Evolutionary conservation across 75 land plant genomes (phyloP).

Genomic region (Azolla pinnata): DNA sequence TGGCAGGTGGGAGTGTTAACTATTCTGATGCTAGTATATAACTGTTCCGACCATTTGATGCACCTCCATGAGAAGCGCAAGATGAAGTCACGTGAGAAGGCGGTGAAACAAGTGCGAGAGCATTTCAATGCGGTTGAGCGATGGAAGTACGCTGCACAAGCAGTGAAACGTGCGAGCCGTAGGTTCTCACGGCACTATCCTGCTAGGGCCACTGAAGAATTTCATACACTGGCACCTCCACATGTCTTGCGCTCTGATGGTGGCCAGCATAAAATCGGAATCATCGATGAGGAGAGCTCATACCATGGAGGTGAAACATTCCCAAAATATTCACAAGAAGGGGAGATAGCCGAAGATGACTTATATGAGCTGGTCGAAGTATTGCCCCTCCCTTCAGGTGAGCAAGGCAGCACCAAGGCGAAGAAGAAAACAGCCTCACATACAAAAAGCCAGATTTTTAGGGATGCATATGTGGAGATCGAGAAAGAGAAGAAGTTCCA

Average conservation of each 20-base stretch:
- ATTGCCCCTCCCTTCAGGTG: not conserved
- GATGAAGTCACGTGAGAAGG: constrained; percentile 67
- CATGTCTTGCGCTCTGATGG: constrained; percentile 9
- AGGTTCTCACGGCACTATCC: constrained; percentile 47
- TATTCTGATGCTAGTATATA: constrained; percentile 58
- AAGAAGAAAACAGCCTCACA: not conserved
- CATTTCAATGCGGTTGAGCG: constrained; percentile 62
- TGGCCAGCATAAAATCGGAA: not conserved
- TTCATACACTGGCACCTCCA: constrained; percentile 18
- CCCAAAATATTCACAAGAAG: not conserved
- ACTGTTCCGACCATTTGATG: constrained; percentile 83
- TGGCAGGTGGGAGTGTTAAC: constrained; percentile 44
- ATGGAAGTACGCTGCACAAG: constrained; percentile 65
- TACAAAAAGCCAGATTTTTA: constrained; percentile 49
- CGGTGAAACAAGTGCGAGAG: constrained; percentile 68
- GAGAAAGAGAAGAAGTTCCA: constrained; percentile 74
- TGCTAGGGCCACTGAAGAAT: constrained; percentile 12
- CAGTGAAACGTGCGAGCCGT: constrained; percentile 48
- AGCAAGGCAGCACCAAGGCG: not conserved
- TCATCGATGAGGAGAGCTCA: constrained; percentile 3
- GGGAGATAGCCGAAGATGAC: not conserved
- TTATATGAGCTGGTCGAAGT: constrained; percentile 2
- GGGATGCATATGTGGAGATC: constrained; percentile 84
- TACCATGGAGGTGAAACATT: not conserved
- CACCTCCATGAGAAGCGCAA: constrained; percentile 56